A percentile compares a stretch with the other conserved stretches of the same genome.
These are phyloP conservation scores for Pseudocercospora musae DNA, from an alignment of 2,329 filamentous ascomycete species.

Conservation along the genomic window DNA sequence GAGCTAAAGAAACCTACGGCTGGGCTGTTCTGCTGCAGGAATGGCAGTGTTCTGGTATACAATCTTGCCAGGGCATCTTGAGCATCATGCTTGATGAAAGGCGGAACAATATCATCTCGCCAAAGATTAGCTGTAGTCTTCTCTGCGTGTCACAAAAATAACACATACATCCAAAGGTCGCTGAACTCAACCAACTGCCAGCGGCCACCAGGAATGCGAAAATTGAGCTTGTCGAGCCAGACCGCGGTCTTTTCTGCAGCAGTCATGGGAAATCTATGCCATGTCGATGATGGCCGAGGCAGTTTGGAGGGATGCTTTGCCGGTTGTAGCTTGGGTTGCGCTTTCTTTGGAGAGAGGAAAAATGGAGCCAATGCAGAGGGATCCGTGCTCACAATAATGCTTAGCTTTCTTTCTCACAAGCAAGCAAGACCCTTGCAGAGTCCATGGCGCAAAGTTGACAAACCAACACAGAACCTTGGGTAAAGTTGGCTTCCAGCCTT, in stretches of 20 bases:
- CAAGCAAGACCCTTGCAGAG: not conserved
- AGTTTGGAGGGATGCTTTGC: too few relatives aligned
- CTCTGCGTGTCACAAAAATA: not conserved
- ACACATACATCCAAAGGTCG: constrained; percentile 30
- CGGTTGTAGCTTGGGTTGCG: too few relatives aligned
- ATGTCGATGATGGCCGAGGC: not conserved
- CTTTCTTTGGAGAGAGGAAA: not conserved
- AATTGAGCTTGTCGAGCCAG: constrained; percentile 24
- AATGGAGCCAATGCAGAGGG: not conserved
- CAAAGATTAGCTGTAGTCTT: not conserved
- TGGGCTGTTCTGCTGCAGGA: constrained; percentile 47
- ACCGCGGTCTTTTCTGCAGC: not conserved
- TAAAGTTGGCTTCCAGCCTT: not conserved
- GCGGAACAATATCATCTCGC: constrained; percentile 57
- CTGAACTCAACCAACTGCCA: constrained; percentile 35
- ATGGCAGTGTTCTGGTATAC: constrained; percentile 60
- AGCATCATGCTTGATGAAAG: constrained; percentile 61
- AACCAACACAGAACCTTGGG: not conserved
- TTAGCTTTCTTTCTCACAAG: not conserved
- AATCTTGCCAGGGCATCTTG: constrained; percentile 63
- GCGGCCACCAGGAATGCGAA: constrained; percentile 21
- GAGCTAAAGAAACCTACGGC: not conserved
- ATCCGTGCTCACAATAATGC: not conserved
- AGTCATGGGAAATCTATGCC: not conserved
- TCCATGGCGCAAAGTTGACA: not conserved